Evolutionary conservation across 371 early-diverging fungal species (phyloP), one percentile per base, ranked within the genome.

Genomic region (Fennellomyces sp.): DNA sequence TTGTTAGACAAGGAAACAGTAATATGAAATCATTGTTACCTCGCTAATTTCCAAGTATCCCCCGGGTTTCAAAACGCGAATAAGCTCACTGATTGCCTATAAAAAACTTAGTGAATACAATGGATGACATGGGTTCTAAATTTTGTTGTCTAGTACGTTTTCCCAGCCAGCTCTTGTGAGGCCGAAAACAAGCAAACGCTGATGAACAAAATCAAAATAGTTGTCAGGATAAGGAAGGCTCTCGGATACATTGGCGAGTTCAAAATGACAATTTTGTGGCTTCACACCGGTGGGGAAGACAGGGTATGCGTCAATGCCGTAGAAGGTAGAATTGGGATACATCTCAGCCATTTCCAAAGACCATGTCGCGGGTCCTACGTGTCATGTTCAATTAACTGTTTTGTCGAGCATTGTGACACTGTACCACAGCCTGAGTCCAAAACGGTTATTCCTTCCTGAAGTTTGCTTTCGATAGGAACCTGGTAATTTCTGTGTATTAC

Each of bases 141-240:
- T 10, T 3, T 26, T 17, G 17, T 2, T 39, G 23, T 38, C 5
- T 0, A n/a, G 55, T 73, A 65, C 74, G 19, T 64, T 65, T 21
- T 36, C 38, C 75, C 78, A 78, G 41, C 73, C 65, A 4, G 29
- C 26, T 12, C 63, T 19, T 3, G 66, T 70, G n/a, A 78, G 56
- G 10, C 70, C 73, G 23, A 75, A 50, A 15, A 71, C 28, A 26
- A 75, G 66, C 23, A 78, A 45, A 45, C 83, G 70, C 58, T 85
- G 80, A 61, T 84, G 78, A 35, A 85, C 68, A 63, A 74, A 85
- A 49, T 82, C 84, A 69, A 85, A 82, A 31, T 69, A 58, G 48
- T 81, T 68, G 49, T 82, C 80, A 3, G 80, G 76, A 60, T 75
- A 84, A 8, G 84, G 82, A 11, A 84, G 51, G 0, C 75, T 65